Evolutionary conservation across 2,329 filamentous ascomycete genomes (phyloP), one percentile per base, ranked within the genome.

Genomic region (Venturia nashicola): DNA sequence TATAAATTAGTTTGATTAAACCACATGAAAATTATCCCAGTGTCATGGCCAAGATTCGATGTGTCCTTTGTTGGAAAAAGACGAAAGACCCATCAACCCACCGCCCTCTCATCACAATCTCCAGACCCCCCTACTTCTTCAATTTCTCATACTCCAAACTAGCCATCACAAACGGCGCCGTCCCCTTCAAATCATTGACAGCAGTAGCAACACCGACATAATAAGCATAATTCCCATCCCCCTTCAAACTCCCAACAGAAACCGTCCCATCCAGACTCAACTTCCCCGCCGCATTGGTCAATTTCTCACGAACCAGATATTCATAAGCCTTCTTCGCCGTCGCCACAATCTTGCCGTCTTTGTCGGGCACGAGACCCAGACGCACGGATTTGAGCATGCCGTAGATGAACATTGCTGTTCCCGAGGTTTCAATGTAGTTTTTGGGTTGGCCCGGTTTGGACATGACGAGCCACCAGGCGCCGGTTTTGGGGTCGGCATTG

Each of bases 351-450:
- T 70, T 69, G 63, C 74, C 73, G 16, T 71, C 67, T 1, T 55
- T 54, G 6, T 69, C 66, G 2, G 67, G 65, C 16, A 77, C 66
- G 43, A 76, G 70, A 0, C 77, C 78, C 5, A 76, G 54, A 40
- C 75, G 69, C 8, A 74, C 72, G 0, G 78, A 82, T 67, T 77
- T 79, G 12, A 84, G 70, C 65, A 83, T 71, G 0, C 80, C 78
- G 63, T 81, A 83, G 0, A 77, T 75, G 67, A 84, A 85, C 79
- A 86, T 83, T 1, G 80, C 80, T 9, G 78, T 80, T 9, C 78
- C 82, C 62, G 81, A 84, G 40, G 79, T 81, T 74, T 86, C 84
- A 44, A 86, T 76, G 68, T 84, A 86, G 68, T 86, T 86, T 0
- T 79, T 80, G 39, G 76, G 63, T 2, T 71, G 18, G 1, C 76